phyloP scores from a whole-genome alignment of 2,329 filamentous ascomycete species.

The Shiraia bambusicola region DNA sequence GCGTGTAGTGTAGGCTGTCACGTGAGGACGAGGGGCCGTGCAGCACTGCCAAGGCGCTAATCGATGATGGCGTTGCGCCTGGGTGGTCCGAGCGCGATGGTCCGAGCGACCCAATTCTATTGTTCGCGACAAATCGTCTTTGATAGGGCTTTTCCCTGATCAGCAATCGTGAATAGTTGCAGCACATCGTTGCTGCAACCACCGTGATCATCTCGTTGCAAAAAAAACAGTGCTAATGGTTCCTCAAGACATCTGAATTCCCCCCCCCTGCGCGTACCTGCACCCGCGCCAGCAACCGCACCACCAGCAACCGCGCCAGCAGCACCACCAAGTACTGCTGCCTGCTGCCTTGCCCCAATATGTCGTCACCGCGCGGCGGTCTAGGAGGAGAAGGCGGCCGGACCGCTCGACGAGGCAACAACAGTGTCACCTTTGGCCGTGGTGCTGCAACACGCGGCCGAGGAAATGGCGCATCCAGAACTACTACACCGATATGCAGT shows the following conservation, averaged over 20 bases:
- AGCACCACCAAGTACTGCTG: too few relatives aligned
- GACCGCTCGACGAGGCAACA: slow-evolving; percentile 12
- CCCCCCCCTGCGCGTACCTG: not conserved
- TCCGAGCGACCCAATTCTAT: too few relatives aligned
- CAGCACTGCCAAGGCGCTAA: not conserved
- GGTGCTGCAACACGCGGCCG: slow-evolving; percentile 18
- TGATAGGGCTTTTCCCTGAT: not conserved
- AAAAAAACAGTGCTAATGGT: too few relatives aligned
- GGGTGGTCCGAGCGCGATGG: too few relatives aligned
- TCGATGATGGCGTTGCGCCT: too few relatives aligned
- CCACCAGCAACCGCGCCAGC: not conserved
- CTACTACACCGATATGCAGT: slow-evolving; percentile 10
- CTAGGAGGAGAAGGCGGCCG: slow-evolving; percentile 23
- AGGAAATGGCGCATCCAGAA: slow-evolving; percentile 13
- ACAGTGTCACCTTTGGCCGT: slow-evolving; percentile 6
- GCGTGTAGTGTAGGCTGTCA: too few relatives aligned
- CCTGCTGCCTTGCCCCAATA: slow-evolving; percentile 20
- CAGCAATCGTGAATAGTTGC: too few relatives aligned
- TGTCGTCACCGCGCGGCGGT: slow-evolving; percentile 31
- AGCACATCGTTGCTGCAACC: too few relatives aligned
- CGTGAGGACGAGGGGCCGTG: not conserved
- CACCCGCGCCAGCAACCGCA: not conserved
- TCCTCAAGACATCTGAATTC: too few relatives aligned
- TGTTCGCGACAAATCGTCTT: not conserved
- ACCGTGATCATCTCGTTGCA: too few relatives aligned